phyloP scores from a whole-genome alignment of 2,329 filamentous ascomycete species.

The Cladosporium austrohemisphaericum region DNA sequence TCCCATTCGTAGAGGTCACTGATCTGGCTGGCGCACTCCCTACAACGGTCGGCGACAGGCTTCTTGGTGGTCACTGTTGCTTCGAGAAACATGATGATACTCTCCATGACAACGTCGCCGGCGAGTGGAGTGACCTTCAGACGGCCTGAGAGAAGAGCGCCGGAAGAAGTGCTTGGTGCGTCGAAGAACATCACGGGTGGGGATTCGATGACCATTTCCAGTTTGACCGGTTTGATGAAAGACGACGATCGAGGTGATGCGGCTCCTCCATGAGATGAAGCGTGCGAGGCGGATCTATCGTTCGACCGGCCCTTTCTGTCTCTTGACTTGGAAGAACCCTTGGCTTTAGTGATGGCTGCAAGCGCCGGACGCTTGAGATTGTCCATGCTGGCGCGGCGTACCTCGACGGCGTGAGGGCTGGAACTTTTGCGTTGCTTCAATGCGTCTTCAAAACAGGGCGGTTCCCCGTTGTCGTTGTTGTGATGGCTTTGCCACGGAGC shows the following conservation, averaged over 20 bases:
- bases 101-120: slow-evolving; percentile 60
- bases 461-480: slow-evolving; percentile 7
- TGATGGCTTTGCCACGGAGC: slow-evolving; percentile 13
- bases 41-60: slow-evolving; percentile 75
- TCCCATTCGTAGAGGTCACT: slow-evolving; percentile 76
- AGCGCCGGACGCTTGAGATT: slow-evolving; percentile 32
- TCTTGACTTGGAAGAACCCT: slow-evolving; percentile 14
- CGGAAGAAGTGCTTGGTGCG: slow-evolving; percentile 67
- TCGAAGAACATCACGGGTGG: slow-evolving; percentile 84
- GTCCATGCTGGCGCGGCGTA: slow-evolving; percentile 32
- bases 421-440: slow-evolving; percentile 18
- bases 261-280: slow-evolving; percentile 17
- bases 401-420: slow-evolving; percentile 19
- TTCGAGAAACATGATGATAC: slow-evolving; percentile 68
- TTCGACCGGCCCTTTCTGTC: slow-evolving; percentile 20
- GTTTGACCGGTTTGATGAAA: slow-evolving; percentile 43
- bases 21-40: slow-evolving; percentile 66
- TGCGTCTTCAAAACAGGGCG: slow-evolving; percentile 14
- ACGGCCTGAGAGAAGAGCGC: slow-evolving; percentile 80
- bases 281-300: slow-evolving; percentile 26
- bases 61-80: slow-evolving; percentile 73
- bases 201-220: slow-evolving; percentile 71
- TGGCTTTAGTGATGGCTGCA: slow-evolving; percentile 14
- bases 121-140: slow-evolving; percentile 71
- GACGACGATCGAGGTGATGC: slow-evolving; percentile 17